Evolutionary conservation across 306 rosid genomes (phyloP).

Genomic region (Rubus parviflorus): DNA sequence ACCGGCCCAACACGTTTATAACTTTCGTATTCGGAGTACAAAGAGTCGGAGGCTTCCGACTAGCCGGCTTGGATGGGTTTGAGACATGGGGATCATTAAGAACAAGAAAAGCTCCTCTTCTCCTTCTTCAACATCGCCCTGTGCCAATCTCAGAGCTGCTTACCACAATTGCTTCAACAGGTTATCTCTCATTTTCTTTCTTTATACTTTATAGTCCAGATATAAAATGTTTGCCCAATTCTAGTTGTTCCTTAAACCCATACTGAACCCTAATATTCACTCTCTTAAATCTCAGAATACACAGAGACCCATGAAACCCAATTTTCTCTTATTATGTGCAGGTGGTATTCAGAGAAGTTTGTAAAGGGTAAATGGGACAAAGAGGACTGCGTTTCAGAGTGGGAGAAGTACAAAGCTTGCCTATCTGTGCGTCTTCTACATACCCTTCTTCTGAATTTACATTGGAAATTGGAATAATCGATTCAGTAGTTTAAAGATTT

Average conservation of each 20-base stretch:
- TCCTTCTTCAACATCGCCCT: constrained; percentile 61
- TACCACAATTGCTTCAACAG: constrained; percentile 91
- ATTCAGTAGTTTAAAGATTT: not conserved
- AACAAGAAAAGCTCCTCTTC: constrained; percentile 43
- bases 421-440: constrained; percentile 48
- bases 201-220: not conserved
- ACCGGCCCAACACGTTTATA: not conserved
- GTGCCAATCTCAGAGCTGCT: constrained; percentile 68
- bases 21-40: not conserved
- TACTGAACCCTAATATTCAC: constrained; percentile 29
- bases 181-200: constrained; percentile 23
- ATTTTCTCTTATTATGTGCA: constrained; percentile 14
- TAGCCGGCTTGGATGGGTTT: not conserved
- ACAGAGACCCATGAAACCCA: not conserved
- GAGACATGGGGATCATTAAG: constrained; percentile 27
- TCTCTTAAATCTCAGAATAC: not conserved
- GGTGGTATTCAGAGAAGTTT: constrained; percentile 81
- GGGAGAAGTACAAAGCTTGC: constrained; percentile 85
- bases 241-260: constrained; percentile 9
- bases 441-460: not conserved
- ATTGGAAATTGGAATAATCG: not conserved
- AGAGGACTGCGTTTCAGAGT: constrained; percentile 67
- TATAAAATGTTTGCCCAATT: not conserved
- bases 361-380: constrained; percentile 73
- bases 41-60: not conserved